Evolutionary conservation across 2,329 filamentous ascomycete genomes (phyloP).

Genomic region (Mycocentrospora acerina): DNA sequence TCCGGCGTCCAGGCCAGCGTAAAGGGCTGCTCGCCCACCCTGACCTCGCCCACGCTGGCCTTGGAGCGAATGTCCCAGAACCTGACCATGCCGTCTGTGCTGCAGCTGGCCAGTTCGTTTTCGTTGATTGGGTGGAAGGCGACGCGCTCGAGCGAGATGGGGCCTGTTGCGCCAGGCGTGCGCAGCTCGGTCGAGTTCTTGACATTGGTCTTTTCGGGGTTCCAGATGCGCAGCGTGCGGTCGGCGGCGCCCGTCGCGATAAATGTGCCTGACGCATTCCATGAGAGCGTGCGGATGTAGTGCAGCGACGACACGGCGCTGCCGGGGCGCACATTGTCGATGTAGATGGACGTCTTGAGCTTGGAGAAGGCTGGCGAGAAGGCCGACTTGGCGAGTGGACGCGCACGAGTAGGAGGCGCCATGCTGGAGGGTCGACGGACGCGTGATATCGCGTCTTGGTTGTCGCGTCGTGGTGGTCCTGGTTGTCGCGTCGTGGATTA

Average conservation of each 20-base stretch:
- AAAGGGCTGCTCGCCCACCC: slow-evolving; percentile 62
- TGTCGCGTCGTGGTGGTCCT: too few relatives aligned
- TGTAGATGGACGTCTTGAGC: slow-evolving; percentile 71
- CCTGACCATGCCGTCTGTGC: slow-evolving; percentile 71
- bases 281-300: slow-evolving; percentile 72
- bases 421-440: slow-evolving; percentile 11
- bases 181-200: slow-evolving; percentile 75
- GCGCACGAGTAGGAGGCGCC: slow-evolving; percentile 49
- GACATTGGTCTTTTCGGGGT: slow-evolving; percentile 72
- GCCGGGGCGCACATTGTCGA: slow-evolving; percentile 41
- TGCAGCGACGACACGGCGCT: slow-evolving; percentile 35
- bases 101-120: slow-evolving; percentile 73
- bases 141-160: slow-evolving; percentile 65
- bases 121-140: slow-evolving; percentile 78
- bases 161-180: slow-evolving; percentile 52
- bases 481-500: too few relatives aligned
- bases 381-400: slow-evolving; percentile 66
- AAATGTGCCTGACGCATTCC: slow-evolving; percentile 82
- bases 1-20: slow-evolving; percentile 74
- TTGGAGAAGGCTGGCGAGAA: slow-evolving; percentile 68
- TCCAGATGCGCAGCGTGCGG: slow-evolving; percentile 75
- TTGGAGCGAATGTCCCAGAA: slow-evolving; percentile 81
- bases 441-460: too few relatives aligned
- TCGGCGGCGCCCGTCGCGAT: slow-evolving; percentile 79
- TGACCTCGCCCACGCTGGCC: slow-evolving; percentile 68